Evolutionary conservation across 495 filamentous ascomycete genomes (phyloP).

Genomic region (Xylaria bambusicola): DNA sequence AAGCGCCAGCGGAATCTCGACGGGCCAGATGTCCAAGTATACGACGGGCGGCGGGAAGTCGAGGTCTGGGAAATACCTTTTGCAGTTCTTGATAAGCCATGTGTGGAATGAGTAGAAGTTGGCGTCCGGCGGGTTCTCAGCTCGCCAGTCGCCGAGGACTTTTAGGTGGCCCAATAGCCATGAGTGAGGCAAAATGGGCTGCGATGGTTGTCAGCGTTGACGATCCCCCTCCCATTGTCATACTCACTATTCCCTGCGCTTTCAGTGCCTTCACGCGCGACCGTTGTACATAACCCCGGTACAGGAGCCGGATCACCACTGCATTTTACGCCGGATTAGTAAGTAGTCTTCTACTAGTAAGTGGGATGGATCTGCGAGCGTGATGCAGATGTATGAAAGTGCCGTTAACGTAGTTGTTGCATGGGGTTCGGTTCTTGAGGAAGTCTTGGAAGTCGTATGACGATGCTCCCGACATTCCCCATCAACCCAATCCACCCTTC

Average conservation of each 20-base stretch:
- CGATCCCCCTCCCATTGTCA: background rate
- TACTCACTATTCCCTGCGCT: slow-evolving; percentile 33
- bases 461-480: background rate
- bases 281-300: slow-evolving; percentile 24
- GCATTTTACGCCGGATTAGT: background rate
- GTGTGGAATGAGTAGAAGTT: slow-evolving; percentile 28
- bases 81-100: slow-evolving; percentile 27
- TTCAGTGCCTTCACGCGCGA: slow-evolving; percentile 23
- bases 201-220: background rate
- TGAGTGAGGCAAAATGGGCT: slow-evolving; percentile 34
- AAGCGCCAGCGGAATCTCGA: slow-evolving; percentile 28
- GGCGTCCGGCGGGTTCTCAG: slow-evolving; percentile 26
- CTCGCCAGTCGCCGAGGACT: slow-evolving; percentile 26
- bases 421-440: no score
- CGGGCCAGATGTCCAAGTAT: slow-evolving; percentile 53
- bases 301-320: slow-evolving; percentile 22
- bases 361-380: background rate
- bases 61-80: slow-evolving; percentile 32
- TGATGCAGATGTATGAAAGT: background rate
- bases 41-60: slow-evolving; percentile 30
- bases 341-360: background rate
- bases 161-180: slow-evolving; percentile 27
- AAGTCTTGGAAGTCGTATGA: no score
- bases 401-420: no score
- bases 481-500: no score